These are phyloP conservation scores for Talaromyces verruculosus DNA, from an alignment of 2,329 filamentous ascomycete genomes.

Conservation along the genomic window DNA sequence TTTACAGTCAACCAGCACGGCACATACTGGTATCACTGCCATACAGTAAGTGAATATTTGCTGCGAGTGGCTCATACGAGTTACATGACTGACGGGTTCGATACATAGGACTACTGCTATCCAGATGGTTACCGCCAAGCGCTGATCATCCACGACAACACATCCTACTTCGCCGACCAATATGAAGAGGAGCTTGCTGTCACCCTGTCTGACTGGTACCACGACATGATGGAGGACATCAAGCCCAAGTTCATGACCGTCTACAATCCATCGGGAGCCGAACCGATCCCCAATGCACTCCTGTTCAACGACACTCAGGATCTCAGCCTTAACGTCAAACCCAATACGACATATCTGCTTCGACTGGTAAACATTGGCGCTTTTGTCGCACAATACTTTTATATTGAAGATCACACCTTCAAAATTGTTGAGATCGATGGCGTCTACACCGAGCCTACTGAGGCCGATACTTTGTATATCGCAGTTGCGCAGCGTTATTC, in stretches of 20 bases:
- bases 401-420: slow-evolving; percentile 57
- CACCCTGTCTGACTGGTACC: slow-evolving; percentile 73
- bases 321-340: slow-evolving; percentile 57
- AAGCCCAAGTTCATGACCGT: slow-evolving; percentile 41
- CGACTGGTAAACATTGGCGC: slow-evolving; percentile 73
- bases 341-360: slow-evolving; percentile 71
- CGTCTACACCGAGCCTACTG: slow-evolving; percentile 62
- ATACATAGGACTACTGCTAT: slow-evolving; percentile 49
- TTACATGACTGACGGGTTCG: slow-evolving; percentile 44
- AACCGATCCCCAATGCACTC: slow-evolving; percentile 65
- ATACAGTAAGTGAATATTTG: slow-evolving; percentile 34
- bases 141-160: slow-evolving; percentile 62
- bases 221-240: slow-evolving; percentile 61
- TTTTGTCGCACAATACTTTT: slow-evolving; percentile 57
- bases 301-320: slow-evolving; percentile 68
- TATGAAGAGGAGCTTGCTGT: slow-evolving; percentile 63
- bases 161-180: slow-evolving; percentile 53
- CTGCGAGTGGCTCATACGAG: too few relatives aligned
- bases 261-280: slow-evolving; percentile 58
- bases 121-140: slow-evolving; percentile 69
- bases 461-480: slow-evolving; percentile 65
- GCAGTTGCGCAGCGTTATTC: slow-evolving; percentile 64
- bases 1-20: slow-evolving; percentile 63
- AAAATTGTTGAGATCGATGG: slow-evolving; percentile 72
- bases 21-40: slow-evolving; percentile 68